A percentile compares a stretch with the other conserved stretches of the same genome.
phyloP scores from a whole-genome alignment of 2,329 filamentous ascomycete genomes.

The Paraconiothyrium sp. region DNA sequence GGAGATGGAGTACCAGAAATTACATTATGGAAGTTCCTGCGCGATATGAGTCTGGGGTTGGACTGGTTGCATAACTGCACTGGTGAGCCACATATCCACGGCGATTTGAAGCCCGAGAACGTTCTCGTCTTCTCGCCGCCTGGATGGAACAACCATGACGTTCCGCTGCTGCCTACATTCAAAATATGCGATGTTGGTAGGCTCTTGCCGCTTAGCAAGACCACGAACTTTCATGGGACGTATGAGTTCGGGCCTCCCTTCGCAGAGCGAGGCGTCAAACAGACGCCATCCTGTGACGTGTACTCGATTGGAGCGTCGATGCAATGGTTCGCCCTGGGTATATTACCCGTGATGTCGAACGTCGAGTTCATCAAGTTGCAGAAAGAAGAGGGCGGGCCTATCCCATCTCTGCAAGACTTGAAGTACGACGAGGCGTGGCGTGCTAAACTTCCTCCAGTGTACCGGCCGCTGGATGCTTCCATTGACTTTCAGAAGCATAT shows the following conservation, averaged over 20 bases:
- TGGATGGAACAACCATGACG: not conserved
- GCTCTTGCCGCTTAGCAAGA: conserved; percentile 14
- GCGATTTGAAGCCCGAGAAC: conserved; percentile 92
- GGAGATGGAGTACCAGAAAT: conserved; percentile 26
- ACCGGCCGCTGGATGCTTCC: conserved; percentile 21
- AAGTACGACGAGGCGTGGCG: conserved; percentile 10
- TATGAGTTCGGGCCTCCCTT: conserved; percentile 32
- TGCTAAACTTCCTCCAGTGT: conserved; percentile 15
- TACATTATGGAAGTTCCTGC: conserved; percentile 39
- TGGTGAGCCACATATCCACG: conserved; percentile 70
- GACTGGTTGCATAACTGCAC: conserved; percentile 32
- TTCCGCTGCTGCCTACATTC: conserved; percentile 34
- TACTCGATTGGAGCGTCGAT: conserved; percentile 36
- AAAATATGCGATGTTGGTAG: conserved; percentile 36
- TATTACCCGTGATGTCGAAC: conserved; percentile 20
- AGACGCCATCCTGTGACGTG: conserved; percentile 31
- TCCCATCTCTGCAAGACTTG: conserved; percentile 9
- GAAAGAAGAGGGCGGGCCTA: not conserved
- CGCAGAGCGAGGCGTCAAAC: not conserved
- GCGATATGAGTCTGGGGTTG: conserved; percentile 34
- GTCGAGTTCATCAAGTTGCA: conserved; percentile 20
- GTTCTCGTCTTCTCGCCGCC: conserved; percentile 70
- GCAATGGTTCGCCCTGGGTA: conserved; percentile 29
- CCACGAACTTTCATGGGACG: conserved; percentile 25
- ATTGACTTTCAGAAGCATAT: conserved; percentile 11